A percentile compares a stretch with the other conserved stretches of the same genome.
These are phyloP conservation scores for Westerdykella sp. DNA, from an alignment of 2,329 filamentous ascomycete species.

Conservation along the genomic window DNA sequence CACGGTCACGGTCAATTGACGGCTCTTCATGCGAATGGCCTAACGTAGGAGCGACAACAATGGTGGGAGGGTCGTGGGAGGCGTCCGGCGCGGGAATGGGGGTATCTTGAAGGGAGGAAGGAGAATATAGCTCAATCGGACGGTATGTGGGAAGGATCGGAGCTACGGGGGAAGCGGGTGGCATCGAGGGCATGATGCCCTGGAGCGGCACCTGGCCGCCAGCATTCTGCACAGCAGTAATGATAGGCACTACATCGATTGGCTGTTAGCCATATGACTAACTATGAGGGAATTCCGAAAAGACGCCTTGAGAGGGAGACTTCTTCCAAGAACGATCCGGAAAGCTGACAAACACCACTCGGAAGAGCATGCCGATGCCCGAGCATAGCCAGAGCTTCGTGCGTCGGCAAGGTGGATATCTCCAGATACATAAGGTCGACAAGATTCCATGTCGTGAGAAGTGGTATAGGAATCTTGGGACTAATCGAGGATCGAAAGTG, in stretches of 20 bases:
- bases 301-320: too few relatives aligned
- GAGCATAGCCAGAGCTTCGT: too few relatives aligned
- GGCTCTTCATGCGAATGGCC: constrained; percentile 20
- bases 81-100: constrained; percentile 26
- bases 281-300: neutral
- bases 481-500: too few relatives aligned
- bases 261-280: constrained; percentile 18
- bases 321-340: constrained; percentile 10
- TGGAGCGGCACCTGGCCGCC: constrained; percentile 32
- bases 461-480: too few relatives aligned
- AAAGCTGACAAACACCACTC: constrained; percentile 20
- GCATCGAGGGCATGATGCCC: constrained; percentile 19
- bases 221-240: constrained; percentile 30
- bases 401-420: too few relatives aligned
- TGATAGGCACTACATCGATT: constrained; percentile 27
- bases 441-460: too few relatives aligned
- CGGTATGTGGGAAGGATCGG: constrained; percentile 20
- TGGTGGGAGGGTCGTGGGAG: constrained; percentile 10
- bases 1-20: constrained; percentile 12
- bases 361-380: too few relatives aligned
- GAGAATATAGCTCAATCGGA: constrained; percentile 16
- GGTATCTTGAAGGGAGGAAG: constrained; percentile 8
- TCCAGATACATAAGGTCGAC: too few relatives aligned
- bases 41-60: constrained; percentile 24
- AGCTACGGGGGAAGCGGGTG: constrained; percentile 17